Base-by-base conservation (phyloP, 2,329 filamentous ascomycete genomes). In the Ilyonectria mors-panacis region DNA sequence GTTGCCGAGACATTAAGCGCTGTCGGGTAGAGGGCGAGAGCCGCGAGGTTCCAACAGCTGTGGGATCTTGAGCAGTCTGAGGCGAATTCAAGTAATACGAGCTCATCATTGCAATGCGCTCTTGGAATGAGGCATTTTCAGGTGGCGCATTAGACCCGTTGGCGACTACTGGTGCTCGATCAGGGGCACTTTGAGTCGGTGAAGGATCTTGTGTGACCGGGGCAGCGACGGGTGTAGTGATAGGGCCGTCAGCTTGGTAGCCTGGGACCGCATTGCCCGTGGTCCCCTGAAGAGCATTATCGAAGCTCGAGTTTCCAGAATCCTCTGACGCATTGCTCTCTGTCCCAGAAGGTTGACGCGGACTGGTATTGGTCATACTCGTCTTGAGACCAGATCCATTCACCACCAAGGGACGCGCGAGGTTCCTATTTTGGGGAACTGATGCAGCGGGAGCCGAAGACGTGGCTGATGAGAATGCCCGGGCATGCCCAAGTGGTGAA, bases 401-500 rank as follows among this genome's bases (percentile, higher is more conserved):
- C 3, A 88, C 87, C 10, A 89, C 84, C 2, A 89, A 76, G 0
- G 88, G 87, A 12, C 86, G 82, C 8, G 82, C 75, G 21, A 73
- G 68, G 42, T 76, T 75, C 37, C 76, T 82, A 60, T 71, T 81
- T 50, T 79, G 81, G 78, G 83, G 77, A 0, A 78, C 78, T 2
- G 82, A 79, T 33, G 73, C 47, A n/a, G 83, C 71, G 2, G 85
- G 79, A 0, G 82, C 78, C 1, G 83, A 81, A 45, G 79, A 79
- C 23, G 79, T 82, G 4, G 81, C 83, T 0, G 79, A 73, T 0
- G 85, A 84, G 35, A 82, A 81, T 1, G 82, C 81, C 54, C 86
- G 83, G 48, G 80, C 77, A 65, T 88, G 86, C 4, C 86, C 85
- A 2, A 87, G 77, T 0, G 88, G 87, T 4, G 88, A 90, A 13